Conservation (phyloP, 2,329 filamentous ascomycete genomes). For the Aspergillus piperis region DNA sequence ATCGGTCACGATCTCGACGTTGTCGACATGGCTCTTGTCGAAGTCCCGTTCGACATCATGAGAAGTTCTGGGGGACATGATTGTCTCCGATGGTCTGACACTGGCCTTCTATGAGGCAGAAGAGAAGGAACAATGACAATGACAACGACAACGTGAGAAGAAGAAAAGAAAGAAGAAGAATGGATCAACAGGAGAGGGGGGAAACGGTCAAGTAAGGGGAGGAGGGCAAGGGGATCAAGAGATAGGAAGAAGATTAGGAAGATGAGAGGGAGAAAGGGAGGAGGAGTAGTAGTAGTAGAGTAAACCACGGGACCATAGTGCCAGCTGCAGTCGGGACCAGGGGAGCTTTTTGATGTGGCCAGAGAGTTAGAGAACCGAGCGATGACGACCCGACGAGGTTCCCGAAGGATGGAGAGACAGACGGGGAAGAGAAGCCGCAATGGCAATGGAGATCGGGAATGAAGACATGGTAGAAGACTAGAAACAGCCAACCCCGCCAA, state of each 20-base stretch:
- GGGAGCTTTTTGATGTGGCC: slow-evolving; percentile 12
- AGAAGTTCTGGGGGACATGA: slow-evolving; percentile 22
- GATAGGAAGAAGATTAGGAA: background rate
- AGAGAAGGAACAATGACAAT: background rate
- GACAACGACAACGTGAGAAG: background rate
- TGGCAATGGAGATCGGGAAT: slow-evolving; percentile 5
- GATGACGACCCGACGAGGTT: slow-evolving; percentile 5
- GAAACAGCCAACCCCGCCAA: slow-evolving; percentile 9
- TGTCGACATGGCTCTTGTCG: slow-evolving; percentile 27
- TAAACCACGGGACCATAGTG: background rate
- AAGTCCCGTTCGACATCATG: slow-evolving; percentile 23
- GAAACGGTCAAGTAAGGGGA: background rate
- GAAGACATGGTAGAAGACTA: no score
- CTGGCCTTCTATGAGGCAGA: background rate
- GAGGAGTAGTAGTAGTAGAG: background rate
- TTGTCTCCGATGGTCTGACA: slow-evolving; percentile 5
- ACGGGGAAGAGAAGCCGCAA: background rate
- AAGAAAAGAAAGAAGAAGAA: no score
- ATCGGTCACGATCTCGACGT: slow-evolving; percentile 24
- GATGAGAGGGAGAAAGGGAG: background rate
- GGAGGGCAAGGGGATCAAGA: background rate
- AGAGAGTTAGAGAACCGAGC: background rate
- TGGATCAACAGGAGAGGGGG: background rate
- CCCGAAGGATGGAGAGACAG: slow-evolving; percentile 3
- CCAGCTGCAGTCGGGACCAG: slow-evolving; percentile 6